phyloP scores from a whole-genome alignment of 345 rosid species.

The Aquilaria yunnanensis region DNA sequence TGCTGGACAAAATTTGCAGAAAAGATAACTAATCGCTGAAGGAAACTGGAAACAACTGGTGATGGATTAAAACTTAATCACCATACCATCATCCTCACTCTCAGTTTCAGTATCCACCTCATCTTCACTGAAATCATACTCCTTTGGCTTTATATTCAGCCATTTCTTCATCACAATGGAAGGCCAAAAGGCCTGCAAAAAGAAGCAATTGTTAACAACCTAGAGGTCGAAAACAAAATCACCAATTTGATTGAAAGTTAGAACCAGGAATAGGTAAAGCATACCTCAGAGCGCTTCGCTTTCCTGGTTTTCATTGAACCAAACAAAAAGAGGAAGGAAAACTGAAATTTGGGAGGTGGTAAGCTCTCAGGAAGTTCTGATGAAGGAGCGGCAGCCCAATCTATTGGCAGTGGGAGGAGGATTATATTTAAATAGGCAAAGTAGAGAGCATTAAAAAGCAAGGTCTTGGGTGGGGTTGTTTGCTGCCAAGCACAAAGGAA shows the following conservation, averaged over 20 bases:
- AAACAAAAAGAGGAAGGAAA: constrained; percentile 8
- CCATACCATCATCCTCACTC: constrained; percentile 87
- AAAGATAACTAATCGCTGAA: not conserved
- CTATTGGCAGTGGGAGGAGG: constrained; percentile 21
- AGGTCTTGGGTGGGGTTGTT: constrained; percentile 20
- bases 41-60: not conserved
- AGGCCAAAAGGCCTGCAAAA: constrained; percentile 78
- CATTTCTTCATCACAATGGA: constrained; percentile 96
- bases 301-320: constrained; percentile 48
- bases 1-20: constrained; percentile 27
- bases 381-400: constrained; percentile 11
- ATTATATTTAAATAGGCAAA: constrained; percentile 29
- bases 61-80: not conserved
- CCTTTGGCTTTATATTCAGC: constrained; percentile 83
- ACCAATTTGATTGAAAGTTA: constrained; percentile 3
- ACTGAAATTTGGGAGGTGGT: not conserved
- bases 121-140: constrained; percentile 86
- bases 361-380: constrained; percentile 5
- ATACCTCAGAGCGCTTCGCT: constrained; percentile 74
- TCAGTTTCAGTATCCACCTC: constrained; percentile 85
- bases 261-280: constrained; percentile 5
- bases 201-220: constrained; percentile 2
- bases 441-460: constrained; percentile 13
- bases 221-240: not conserved
- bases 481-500: constrained; percentile 36